Evolutionary conservation across 805 yeast species (phyloP), one percentile per base, ranked within the genome.

Genomic region (Spathaspora passalidarum): DNA sequence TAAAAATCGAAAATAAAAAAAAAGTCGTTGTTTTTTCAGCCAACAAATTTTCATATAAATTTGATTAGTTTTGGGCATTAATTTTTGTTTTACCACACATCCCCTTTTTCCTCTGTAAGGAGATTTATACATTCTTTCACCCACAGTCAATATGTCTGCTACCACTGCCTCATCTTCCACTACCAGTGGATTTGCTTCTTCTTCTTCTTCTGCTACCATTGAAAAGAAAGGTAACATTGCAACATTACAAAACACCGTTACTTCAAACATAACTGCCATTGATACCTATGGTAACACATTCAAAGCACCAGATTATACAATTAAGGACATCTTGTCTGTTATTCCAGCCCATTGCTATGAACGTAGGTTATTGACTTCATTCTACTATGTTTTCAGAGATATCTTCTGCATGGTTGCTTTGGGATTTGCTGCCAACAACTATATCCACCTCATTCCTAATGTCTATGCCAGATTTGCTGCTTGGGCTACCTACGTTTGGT

Each of bases 261-360:
- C 40, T 10, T 41, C 46, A 3, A 50, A 51, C 38, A 58, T 75
- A 44, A 68, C 72, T 38, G 80, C 85, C 18, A 61, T 75, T 43
- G 84, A 81, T 59, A 80, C 87, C 19, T 61, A 66, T 53, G 94
- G 94, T 18, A 74, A 82, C 50, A 79, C 73, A 50, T 87, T 84
- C 63, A 77, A 76, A 46, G 92, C 79, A 6, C 95, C 95, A 18
- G 87, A 84, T 59, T 85, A 66, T 68, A 67, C 89, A 52, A 86
- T 87, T 64, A 86, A 86, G 75, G 88, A 86, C 46, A 79, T 87
- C 48, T 68, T 88, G 49, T 71, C 73, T 43, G 85, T 82, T 35
- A 88, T 87, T 57, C 96, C 96, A 38, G 63, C 77, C 40, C 81
- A 82, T 58, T 86, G 92, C 63, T 88, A 83, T 68, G 80, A 86